These are phyloP conservation scores for Podosphaera xanthii DNA, from an alignment of 2,329 filamentous ascomycete genomes.

Conservation along the genomic window DNA sequence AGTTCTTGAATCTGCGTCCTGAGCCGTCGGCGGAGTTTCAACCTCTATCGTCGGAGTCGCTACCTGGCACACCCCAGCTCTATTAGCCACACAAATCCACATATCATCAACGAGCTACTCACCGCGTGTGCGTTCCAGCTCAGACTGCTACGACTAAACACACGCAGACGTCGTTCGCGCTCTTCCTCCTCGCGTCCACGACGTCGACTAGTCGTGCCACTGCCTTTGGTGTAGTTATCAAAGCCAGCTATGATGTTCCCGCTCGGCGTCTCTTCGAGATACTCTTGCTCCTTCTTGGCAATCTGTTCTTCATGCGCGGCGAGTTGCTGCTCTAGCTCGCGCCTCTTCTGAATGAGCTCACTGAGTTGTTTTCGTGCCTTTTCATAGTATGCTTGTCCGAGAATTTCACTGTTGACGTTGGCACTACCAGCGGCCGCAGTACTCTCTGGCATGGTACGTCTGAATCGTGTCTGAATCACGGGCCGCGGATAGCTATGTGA, in stretches of 20 bases:
- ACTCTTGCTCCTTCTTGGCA: constrained; percentile 58
- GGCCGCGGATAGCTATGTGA: not conserved
- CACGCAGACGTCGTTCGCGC: not conserved
- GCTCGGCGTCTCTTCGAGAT: constrained; percentile 69
- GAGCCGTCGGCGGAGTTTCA: too few relatives aligned
- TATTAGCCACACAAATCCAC: not conserved
- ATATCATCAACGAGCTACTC: constrained; percentile 4
- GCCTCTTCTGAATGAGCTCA: constrained; percentile 42
- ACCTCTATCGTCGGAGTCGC: not conserved
- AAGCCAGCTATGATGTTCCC: constrained; percentile 97
- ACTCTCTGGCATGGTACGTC: constrained; percentile 25
- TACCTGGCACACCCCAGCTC: not conserved
- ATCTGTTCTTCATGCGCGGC: constrained; percentile 51
- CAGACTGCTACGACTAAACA: constrained; percentile 22
- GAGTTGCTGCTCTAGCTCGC: constrained; percentile 18
- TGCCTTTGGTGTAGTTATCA: constrained; percentile 92
- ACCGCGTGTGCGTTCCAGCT: constrained; percentile 29
- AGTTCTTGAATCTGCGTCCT: not conserved
- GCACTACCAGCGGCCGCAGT: constrained; percentile 15
- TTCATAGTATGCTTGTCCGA: constrained; percentile 44
- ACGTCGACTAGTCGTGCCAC: constrained; percentile 34
- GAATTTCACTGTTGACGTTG: constrained; percentile 20
- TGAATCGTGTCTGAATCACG: not conserved
- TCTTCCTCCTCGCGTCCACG: constrained; percentile 31
- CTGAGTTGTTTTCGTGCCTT: constrained; percentile 44